phyloP scores from a whole-genome alignment of 1,284 basidiomycete genomes.

The Veloboletus limbatus region DNA sequence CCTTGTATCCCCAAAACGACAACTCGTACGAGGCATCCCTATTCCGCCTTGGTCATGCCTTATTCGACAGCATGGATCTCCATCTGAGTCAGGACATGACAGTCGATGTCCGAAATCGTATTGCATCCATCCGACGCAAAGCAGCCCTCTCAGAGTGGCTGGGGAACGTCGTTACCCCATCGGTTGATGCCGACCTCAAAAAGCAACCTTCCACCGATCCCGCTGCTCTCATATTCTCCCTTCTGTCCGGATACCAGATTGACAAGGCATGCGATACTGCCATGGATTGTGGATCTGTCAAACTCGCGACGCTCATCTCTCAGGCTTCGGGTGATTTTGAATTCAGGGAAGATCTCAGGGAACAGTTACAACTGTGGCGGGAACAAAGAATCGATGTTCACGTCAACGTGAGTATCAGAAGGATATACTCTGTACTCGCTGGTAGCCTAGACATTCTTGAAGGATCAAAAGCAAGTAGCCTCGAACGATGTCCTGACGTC shows the following conservation, averaged over 20 bases:
- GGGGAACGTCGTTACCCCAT: constrained; percentile 67
- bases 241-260: constrained; percentile 86
- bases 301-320: constrained; percentile 89
- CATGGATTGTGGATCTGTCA: constrained; percentile 74
- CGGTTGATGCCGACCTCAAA: constrained; percentile 76
- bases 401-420: constrained; percentile 69
- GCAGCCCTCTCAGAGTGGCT: constrained; percentile 86
- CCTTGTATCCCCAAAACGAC: constrained; percentile 73
- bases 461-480: constrained; percentile 53
- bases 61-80: constrained; percentile 86
- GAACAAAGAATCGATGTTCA: constrained; percentile 74
- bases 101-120: constrained; percentile 57
- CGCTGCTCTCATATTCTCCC: constrained; percentile 63
- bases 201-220: constrained; percentile 45
- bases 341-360: constrained; percentile 72
- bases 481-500: constrained; percentile 63
- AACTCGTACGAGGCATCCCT: constrained; percentile 75
- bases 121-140: constrained; percentile 71
- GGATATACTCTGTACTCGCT: constrained; percentile 83
- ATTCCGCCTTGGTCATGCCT: constrained; percentile 85
- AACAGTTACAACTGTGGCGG: constrained; percentile 85
- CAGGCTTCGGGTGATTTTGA: constrained; percentile 82
- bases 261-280: constrained; percentile 80
- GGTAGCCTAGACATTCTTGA: constrained; percentile 71
- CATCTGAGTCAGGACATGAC: constrained; percentile 54